phyloP scores from a whole-genome alignment of 108 stramenopile genomes.

The Stephanodiscus triporus region DNA sequence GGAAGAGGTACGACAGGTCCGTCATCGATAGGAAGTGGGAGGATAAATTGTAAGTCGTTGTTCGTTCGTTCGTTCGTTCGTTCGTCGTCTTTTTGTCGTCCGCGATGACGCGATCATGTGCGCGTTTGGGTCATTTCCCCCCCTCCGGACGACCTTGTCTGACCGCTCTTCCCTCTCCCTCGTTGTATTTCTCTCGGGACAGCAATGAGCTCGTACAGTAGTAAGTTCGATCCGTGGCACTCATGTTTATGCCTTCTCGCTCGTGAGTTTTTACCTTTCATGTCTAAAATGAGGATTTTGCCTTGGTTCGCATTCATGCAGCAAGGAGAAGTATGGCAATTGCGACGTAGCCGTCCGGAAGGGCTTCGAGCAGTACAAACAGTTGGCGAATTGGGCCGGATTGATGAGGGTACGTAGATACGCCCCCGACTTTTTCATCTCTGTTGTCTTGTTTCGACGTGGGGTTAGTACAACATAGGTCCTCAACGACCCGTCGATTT shows the following conservation, averaged over 20 bases:
- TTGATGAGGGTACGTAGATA: conserved; percentile 10
- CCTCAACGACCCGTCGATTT: not conserved
- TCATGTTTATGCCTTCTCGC: not conserved
- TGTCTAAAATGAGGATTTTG: not conserved
- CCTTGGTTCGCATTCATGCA: not conserved
- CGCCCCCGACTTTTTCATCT: not conserved
- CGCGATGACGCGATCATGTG: too few species aligned
- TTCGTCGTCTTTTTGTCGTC: not conserved
- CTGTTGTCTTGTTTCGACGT: not conserved
- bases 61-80: not conserved
- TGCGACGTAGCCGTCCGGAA: conserved; percentile 32
- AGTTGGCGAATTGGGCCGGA: conserved; percentile 33
- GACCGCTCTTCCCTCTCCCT: not conserved
- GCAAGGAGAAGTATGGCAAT: conserved; percentile 28
- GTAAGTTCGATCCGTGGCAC: not conserved
- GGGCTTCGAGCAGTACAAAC: conserved; percentile 18
- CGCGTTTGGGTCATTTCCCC: too few species aligned
- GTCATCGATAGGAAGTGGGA: conserved; percentile 25
- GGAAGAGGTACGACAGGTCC: conserved; percentile 17
- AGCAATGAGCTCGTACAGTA: conserved; percentile 8
- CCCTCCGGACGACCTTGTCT: not conserved
- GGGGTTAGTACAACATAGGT: not conserved
- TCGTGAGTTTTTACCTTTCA: not conserved
- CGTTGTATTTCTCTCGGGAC: not conserved
- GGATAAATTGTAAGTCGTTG: conserved; percentile 16